phyloP scores from a whole-genome alignment of 2,329 filamentous ascomycete species.

The Trichoderma sp. region DNA sequence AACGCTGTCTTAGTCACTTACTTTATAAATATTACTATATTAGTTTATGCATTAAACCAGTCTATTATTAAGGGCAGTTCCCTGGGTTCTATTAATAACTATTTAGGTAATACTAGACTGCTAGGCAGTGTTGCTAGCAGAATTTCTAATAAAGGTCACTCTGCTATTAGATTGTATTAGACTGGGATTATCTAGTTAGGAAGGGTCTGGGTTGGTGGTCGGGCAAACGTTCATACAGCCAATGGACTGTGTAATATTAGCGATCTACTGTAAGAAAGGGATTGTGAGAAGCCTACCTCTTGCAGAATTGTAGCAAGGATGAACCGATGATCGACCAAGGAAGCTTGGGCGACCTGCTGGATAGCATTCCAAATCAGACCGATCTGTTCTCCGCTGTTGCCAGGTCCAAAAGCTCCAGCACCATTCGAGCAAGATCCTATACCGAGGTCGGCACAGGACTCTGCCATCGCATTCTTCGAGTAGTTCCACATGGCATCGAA shows the following conservation, averaged over 20 bases:
- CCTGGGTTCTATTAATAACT: slow-evolving; percentile 47
- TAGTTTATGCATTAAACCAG: slow-evolving; percentile 34
- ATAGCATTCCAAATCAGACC: slow-evolving; percentile 18
- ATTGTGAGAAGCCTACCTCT: not conserved
- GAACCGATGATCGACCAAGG: slow-evolving; percentile 17
- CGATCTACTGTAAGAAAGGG: not conserved
- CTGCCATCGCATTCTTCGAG: slow-evolving; percentile 16
- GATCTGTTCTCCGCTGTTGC: slow-evolving; percentile 16
- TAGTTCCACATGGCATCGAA: slow-evolving; percentile 23
- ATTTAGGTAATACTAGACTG: slow-evolving; percentile 36
- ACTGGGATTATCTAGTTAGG: slow-evolving; percentile 43
- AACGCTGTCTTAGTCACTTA: not conserved
- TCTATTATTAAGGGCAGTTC: slow-evolving; percentile 47
- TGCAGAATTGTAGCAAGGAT: slow-evolving; percentile 22
- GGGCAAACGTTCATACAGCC: slow-evolving; percentile 48
- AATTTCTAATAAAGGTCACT: slow-evolving; percentile 36
- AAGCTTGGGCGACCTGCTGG: slow-evolving; percentile 17
- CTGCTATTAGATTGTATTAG: slow-evolving; percentile 46
- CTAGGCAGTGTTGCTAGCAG: slow-evolving; percentile 39
- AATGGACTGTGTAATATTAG: slow-evolving; percentile 40
- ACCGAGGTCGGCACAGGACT: slow-evolving; percentile 8
- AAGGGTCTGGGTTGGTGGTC: slow-evolving; percentile 41
- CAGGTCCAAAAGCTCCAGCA: slow-evolving; percentile 11
- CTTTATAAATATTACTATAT: slow-evolving; percentile 17
- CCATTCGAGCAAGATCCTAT: slow-evolving; percentile 16